phyloP scores from a whole-genome alignment of 768 basidiomycete genomes.

The Suillus placidus region DNA sequence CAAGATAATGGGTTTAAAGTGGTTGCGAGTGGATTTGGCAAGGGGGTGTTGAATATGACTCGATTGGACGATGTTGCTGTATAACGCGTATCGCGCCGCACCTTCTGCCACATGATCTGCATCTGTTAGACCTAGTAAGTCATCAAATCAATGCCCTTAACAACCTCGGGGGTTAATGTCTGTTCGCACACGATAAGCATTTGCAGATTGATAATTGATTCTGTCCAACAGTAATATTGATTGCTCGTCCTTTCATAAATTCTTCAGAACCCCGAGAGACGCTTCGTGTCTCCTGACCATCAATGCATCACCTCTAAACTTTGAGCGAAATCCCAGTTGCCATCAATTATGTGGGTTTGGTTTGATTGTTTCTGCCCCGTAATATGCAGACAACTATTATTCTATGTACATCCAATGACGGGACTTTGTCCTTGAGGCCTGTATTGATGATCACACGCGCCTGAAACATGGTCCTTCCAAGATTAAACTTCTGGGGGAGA shows the following conservation, averaged over 20 bases:
- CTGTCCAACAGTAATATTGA: not conserved
- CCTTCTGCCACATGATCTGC: not conserved
- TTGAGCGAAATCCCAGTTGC: not conserved
- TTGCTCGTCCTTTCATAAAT: not conserved
- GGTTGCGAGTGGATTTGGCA: constrained; percentile 69
- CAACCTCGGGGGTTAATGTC: not conserved
- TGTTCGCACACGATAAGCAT: not conserved
- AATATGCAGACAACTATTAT: not conserved
- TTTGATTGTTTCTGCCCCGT: not conserved
- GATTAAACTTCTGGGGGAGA: not conserved
- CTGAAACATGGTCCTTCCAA: not conserved
- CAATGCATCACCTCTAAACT: too few relatives aligned
- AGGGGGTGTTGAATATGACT: constrained; percentile 55
- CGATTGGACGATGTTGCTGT: constrained; percentile 28
- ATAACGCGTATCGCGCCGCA: constrained; percentile 11
- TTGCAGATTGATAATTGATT: not conserved
- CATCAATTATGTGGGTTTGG: not conserved
- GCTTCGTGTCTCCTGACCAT: not conserved
- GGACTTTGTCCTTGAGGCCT: not conserved
- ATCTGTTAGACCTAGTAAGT: not conserved
- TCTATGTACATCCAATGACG: not conserved
- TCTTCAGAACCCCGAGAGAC: not conserved
- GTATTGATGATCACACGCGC: not conserved
- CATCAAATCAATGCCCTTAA: not conserved
- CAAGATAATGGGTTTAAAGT: constrained; percentile 70